A percentile compares a stretch with the other conserved stretches of the same genome.
phyloP scores from a whole-genome alignment of 2,329 filamentous ascomycete genomes.

The Hortaea werneckii region DNA sequence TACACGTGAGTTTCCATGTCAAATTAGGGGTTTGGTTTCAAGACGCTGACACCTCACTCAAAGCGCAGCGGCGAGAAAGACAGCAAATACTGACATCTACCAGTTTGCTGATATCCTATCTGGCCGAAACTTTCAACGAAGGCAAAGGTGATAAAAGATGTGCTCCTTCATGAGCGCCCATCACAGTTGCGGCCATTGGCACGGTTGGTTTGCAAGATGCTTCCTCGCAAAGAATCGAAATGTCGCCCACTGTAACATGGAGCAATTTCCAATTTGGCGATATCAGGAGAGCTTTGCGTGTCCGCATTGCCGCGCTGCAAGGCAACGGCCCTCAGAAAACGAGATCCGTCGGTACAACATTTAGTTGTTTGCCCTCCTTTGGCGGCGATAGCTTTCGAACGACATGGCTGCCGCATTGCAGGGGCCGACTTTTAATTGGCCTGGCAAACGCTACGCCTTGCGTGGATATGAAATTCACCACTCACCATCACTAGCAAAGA shows the following conservation, averaged over 20 bases:
- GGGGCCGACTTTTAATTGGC: background rate
- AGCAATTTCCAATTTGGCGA: constrained; percentile 5
- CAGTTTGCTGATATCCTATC: too few species aligned
- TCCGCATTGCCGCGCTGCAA: constrained; percentile 4
- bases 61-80: too few species aligned
- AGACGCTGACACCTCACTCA: too few species aligned
- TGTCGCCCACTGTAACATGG: constrained; percentile 2
- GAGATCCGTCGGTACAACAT: background rate
- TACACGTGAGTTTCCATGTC: too few species aligned
- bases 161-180: constrained; percentile 9
- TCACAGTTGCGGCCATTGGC: constrained; percentile 11
- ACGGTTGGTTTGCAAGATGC: constrained; percentile 10
- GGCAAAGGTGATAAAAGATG: background rate
- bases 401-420: background rate
- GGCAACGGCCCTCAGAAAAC: background rate
- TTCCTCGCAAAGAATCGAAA: constrained; percentile 6
- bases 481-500: background rate
- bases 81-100: too few species aligned
- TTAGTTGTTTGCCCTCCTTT: background rate
- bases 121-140: too few species aligned
- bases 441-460: background rate
- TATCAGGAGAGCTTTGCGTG: constrained; percentile 7
- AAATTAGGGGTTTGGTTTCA: too few species aligned
- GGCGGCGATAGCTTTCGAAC: background rate
- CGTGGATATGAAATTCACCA: background rate